These are phyloP conservation scores for Colletotrichum cordylinicola DNA, from an alignment of 2,329 filamentous ascomycete species.

Conservation along the genomic window DNA sequence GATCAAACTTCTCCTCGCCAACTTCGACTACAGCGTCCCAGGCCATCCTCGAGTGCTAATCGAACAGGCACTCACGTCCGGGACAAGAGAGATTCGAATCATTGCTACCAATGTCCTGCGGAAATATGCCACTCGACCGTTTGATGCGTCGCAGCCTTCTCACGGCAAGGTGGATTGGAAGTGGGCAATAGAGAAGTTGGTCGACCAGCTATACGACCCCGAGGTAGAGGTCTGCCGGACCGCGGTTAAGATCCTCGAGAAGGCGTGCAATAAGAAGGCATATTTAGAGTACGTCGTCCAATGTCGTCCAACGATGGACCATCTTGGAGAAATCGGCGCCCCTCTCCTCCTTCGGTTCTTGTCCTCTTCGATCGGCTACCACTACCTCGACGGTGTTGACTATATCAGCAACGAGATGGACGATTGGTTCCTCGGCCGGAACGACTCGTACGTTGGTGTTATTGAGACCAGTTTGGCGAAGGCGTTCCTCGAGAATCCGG, in stretches of 20 bases:
- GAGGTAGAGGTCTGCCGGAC: constrained; percentile 97
- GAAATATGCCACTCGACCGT: constrained; percentile 76
- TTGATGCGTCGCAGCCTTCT: constrained; percentile 36
- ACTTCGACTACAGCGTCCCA: constrained; percentile 88
- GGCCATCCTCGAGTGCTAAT: constrained; percentile 92
- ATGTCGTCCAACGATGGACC: constrained; percentile 91
- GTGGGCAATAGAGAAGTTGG: constrained; percentile 95
- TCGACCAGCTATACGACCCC: constrained; percentile 97
- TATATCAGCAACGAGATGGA: constrained; percentile 99
- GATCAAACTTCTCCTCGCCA: constrained; percentile 85
- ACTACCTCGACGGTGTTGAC: constrained; percentile 94
- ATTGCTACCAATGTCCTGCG: constrained; percentile 86
- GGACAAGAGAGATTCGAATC: constrained; percentile 90
- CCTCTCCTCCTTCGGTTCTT: constrained; percentile 90
- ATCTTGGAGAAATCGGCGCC: constrained; percentile 95
- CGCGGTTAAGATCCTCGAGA: constrained; percentile 95
- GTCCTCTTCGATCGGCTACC: constrained; percentile 95
- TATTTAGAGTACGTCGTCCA: constrained; percentile 96
- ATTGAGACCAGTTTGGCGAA: constrained; percentile 95
- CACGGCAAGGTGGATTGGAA: constrained; percentile 68
- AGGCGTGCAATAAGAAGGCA: constrained; percentile 91
- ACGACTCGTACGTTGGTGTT: constrained; percentile 92
- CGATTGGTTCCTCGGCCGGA: constrained; percentile 96
- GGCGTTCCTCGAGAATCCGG: constrained; percentile 74
- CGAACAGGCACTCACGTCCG: constrained; percentile 91